Evolutionary conservation across 345 rosid species (phyloP).

Genomic region (Lagerstroemia speciosa): DNA sequence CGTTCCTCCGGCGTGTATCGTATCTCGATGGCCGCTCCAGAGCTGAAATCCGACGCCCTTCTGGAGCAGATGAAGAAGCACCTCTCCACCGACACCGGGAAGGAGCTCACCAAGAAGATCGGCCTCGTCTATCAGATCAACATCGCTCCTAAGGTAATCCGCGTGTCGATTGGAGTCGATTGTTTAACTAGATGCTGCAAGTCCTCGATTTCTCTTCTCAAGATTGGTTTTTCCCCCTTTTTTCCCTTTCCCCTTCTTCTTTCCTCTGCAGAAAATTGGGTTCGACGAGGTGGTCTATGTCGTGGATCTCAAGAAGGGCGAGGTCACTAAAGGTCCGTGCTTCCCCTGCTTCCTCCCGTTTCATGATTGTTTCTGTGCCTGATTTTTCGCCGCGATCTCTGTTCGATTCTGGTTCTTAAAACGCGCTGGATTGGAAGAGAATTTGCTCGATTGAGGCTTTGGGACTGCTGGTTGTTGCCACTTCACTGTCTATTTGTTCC

Average conservation of each 20-base stretch:
- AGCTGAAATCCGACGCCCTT: slow-evolving; percentile 62
- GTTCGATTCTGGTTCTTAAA: background rate
- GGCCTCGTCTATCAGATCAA: slow-evolving; percentile 85
- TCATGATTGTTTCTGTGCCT: background rate
- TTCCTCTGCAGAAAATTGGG: slow-evolving; percentile 65
- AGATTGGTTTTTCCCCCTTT: background rate
- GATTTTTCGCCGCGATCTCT: background rate
- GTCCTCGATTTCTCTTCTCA: background rate
- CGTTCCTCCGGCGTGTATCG: background rate
- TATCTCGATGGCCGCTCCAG: slow-evolving; percentile 32
- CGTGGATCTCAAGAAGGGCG: slow-evolving; percentile 91
- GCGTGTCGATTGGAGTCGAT: background rate
- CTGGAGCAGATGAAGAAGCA: slow-evolving; percentile 65
- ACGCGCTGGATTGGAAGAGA: background rate
- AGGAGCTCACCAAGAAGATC: slow-evolving; percentile 49
- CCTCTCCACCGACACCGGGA: slow-evolving; percentile 67
- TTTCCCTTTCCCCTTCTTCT: background rate
- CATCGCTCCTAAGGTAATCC: slow-evolving; percentile 78
- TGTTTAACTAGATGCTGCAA: background rate
- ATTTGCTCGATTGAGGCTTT: background rate
- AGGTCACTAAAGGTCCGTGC: slow-evolving; percentile 68
- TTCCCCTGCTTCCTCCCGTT: background rate
- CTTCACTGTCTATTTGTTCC: background rate
- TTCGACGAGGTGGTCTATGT: slow-evolving; percentile 62
- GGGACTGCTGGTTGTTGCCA: background rate